These are phyloP conservation scores for Diplodia seriata DNA, from an alignment of 2,329 filamentous ascomycete genomes.

Conservation along the genomic window DNA sequence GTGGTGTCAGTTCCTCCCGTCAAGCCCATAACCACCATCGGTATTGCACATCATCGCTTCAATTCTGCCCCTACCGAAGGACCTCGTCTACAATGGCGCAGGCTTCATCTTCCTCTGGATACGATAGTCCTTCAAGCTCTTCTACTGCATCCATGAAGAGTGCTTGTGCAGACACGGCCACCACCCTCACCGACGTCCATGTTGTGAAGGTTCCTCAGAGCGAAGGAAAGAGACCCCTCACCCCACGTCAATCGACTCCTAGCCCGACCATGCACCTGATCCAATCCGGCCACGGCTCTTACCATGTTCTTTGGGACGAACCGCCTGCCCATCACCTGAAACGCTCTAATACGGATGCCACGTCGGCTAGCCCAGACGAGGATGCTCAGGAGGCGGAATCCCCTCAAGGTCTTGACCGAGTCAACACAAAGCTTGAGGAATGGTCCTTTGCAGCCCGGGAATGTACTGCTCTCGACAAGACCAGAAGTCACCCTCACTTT, in stretches of 20 bases:
- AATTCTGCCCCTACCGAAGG: conserved; percentile 16
- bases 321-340: conserved; percentile 34
- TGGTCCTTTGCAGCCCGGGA: conserved; percentile 38
- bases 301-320: conserved; percentile 46
- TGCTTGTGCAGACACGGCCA: conserved; percentile 39
- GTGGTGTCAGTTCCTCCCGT: neutral
- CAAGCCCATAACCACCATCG: neutral
- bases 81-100: neutral
- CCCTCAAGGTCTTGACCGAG: conserved; percentile 40
- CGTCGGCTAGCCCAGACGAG: conserved; percentile 32
- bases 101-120: neutral
- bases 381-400: conserved; percentile 37
- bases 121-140: conserved; percentile 5
- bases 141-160: conserved; percentile 36
- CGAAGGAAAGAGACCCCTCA: conserved; percentile 18
- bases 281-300: conserved; percentile 40
- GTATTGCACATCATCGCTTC: conserved; percentile 2
- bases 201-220: conserved; percentile 41
- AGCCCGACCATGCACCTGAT: conserved; percentile 46
- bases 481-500: conserved; percentile 33
- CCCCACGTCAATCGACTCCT: conserved; percentile 34
- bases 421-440: conserved; percentile 43
- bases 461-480: conserved; percentile 13
- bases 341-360: neutral
- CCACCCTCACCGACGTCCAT: conserved; percentile 46